phyloP scores from a whole-genome alignment of 202 grass and related monocot species.

The Panicum virgatum region DNA sequence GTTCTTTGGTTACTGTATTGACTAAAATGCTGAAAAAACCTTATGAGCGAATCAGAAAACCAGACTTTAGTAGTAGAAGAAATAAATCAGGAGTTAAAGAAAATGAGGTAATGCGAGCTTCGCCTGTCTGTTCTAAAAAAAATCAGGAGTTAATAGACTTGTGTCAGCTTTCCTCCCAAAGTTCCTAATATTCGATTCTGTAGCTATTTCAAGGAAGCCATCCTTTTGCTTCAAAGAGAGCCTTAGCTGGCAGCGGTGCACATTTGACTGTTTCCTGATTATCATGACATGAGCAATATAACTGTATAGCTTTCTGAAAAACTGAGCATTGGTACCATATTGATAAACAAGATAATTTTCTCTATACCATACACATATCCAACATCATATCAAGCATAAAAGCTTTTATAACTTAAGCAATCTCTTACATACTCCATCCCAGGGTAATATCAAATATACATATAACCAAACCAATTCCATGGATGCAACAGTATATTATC shows the following conservation, averaged over 20 bases:
- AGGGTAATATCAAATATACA: neutral
- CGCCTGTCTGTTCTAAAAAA: too few relatives aligned
- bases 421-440: neutral
- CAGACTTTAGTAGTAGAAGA: neutral
- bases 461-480: constrained; percentile 4
- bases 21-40: neutral
- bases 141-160: neutral
- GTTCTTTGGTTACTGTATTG: too few relatives aligned
- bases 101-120: too few relatives aligned
- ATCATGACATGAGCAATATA: neutral
- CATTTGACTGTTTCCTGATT: neutral
- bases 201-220: neutral
- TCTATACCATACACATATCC: neutral
- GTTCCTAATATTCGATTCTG: neutral
- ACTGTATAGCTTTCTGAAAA: neutral
- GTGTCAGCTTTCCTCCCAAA: neutral
- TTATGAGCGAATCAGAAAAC: neutral
- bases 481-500: neutral
- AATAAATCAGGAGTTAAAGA: neutral
- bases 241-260: neutral
- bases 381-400: neutral
- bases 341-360: neutral
- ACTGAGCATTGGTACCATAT: neutral
- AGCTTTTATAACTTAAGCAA: neutral
- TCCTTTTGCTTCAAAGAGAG: neutral